Evolutionary conservation across 164 flowering plant genomes (phyloP).

Genomic region (Annona squamosa): DNA sequence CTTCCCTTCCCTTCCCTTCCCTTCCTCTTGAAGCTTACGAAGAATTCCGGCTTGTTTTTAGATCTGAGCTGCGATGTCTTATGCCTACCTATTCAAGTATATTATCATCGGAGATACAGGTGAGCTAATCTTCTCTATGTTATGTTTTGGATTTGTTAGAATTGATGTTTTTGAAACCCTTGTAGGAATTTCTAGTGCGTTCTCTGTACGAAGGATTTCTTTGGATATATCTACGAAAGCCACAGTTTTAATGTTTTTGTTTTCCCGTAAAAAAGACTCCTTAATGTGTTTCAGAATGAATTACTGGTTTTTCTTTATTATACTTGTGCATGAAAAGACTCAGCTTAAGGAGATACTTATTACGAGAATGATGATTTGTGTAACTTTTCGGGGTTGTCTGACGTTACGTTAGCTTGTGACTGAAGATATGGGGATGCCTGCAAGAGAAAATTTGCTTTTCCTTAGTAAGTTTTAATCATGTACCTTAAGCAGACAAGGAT

Average conservation of each 20-base stretch:
- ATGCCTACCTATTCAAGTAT: conserved; percentile 74
- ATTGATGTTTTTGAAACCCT: background rate
- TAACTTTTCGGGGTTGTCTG: too few relatives aligned
- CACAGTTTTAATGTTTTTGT: background rate
- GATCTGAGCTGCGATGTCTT: conserved; percentile 34
- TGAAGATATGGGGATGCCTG: too few relatives aligned
- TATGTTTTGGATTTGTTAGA: background rate
- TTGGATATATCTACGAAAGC: background rate
- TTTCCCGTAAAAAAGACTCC: too few relatives aligned
- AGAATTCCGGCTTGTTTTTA: background rate
- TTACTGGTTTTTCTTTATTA: too few relatives aligned
- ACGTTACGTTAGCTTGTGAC: too few relatives aligned
- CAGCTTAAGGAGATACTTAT: too few relatives aligned
- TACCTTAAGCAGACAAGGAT: too few relatives aligned
- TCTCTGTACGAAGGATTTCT: background rate
- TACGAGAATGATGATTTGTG: too few relatives aligned
- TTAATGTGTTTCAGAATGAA: too few relatives aligned
- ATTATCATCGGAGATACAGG: conserved; percentile 78
- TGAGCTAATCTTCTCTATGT: conserved; percentile 6
- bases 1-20: background rate
- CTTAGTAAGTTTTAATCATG: too few relatives aligned
- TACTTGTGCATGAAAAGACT: too few relatives aligned
- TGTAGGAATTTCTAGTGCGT: conserved; percentile 1
- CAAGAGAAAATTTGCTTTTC: too few relatives aligned
- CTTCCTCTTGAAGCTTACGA: background rate